Conservation (phyloP, 2,329 filamentous ascomycete species). For the Colletotrichum nymphaeae region DNA sequence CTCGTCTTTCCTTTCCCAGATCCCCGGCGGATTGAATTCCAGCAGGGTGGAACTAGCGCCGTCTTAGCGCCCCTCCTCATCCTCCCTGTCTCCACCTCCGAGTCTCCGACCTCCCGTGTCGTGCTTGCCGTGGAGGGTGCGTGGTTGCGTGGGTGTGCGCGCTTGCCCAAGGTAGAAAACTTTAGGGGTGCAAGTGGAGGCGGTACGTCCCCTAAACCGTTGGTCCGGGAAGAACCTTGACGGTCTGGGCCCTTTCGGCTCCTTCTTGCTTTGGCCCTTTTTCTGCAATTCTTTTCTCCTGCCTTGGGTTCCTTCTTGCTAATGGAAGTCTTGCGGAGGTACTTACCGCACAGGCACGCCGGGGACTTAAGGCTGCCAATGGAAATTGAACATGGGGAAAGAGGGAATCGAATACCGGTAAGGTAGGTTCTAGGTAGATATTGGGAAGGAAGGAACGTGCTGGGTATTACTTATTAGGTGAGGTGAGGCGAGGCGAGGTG, state of each 20-base stretch:
- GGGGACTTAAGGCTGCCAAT: background rate
- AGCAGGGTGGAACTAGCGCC: slow-evolving; percentile 30
- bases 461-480: background rate
- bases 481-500: background rate
- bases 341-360: background rate
- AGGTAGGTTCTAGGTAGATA: no score
- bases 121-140: no score
- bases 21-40: slow-evolving; percentile 12
- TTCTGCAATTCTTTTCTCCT: background rate
- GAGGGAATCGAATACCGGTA: no score
- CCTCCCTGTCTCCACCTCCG: no score
- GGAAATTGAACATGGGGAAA: no score
- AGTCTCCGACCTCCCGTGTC: background rate
- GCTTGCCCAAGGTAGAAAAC: background rate
- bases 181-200: background rate
- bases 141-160: no score
- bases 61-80: background rate
- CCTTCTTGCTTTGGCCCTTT: slow-evolving; percentile 9
- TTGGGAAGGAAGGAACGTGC: background rate
- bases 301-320: background rate
- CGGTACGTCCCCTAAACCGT: slow-evolving; percentile 11
- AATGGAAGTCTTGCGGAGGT: background rate
- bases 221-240: slow-evolving; percentile 24
- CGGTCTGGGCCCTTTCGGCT: background rate
- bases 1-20: background rate